A percentile compares a stretch with the other conserved stretches of the same genome.
Evolutionary conservation across 139 green algal species (phyloP).

Genomic region (Marvania coccoides): DNA sequence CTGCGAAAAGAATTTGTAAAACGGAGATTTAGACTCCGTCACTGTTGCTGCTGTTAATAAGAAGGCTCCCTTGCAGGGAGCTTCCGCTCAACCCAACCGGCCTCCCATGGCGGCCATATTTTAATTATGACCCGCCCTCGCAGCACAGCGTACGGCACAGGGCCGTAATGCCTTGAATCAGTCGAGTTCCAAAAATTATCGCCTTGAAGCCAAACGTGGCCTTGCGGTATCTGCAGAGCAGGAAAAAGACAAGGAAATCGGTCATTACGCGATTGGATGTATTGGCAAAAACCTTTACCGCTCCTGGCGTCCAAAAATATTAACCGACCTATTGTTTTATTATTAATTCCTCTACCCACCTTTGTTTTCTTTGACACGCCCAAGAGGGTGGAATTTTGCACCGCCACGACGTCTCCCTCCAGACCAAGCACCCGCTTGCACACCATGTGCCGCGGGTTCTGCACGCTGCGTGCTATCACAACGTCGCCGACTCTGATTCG

Average conservation of each 20-base stretch:
- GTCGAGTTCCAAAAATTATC: conserved; percentile 72
- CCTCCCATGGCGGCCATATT: conserved; percentile 35
- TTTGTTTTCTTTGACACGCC: too few species aligned
- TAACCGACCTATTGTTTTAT: too few species aligned
- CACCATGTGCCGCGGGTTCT: conserved; percentile 59
- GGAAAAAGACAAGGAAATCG: background rate
- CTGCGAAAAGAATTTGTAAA: too few species aligned
- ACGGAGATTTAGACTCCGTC: too few species aligned
- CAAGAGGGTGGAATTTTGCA: too few species aligned
- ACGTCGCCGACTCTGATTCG: conserved; percentile 46
- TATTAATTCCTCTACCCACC: too few species aligned
- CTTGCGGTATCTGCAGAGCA: conserved; percentile 40
- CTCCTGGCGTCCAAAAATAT: too few species aligned
- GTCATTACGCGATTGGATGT: too few species aligned
- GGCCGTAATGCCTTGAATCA: conserved; percentile 69
- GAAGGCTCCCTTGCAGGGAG: too few species aligned
- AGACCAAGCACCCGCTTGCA: conserved; percentile 66
- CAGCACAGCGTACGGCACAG: conserved; percentile 61
- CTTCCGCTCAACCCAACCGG: conserved; percentile 22
- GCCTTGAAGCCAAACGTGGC: conserved; percentile 72
- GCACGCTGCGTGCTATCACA: conserved; percentile 54
- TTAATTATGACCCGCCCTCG: conserved; percentile 48
- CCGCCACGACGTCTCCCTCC: conserved; percentile 39
- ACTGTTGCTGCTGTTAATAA: too few species aligned
- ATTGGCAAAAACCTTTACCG: too few species aligned